A percentile compares a stretch with the other conserved stretches of the same genome.
Evolutionary conservation across 2,329 filamentous ascomycete genomes (phyloP).

Genomic region (Diaporthe nobilis): DNA sequence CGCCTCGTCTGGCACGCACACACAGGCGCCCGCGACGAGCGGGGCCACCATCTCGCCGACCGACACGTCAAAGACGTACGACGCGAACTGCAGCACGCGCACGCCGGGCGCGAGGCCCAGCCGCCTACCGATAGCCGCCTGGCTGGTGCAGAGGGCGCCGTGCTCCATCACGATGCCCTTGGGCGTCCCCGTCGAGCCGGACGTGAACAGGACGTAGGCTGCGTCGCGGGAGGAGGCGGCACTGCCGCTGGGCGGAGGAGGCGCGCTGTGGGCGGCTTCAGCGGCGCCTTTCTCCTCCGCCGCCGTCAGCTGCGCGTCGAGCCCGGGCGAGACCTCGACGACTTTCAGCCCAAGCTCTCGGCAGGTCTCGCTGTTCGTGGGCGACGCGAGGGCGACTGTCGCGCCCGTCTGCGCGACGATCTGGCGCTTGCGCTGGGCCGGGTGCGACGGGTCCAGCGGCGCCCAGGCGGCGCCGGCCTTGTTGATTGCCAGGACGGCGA

Average conservation of each 20-base stretch:
- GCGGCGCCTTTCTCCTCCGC: neutral
- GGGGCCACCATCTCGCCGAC: conserved; percentile 45
- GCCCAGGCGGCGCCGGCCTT: conserved; percentile 18
- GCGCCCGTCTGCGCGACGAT: neutral
- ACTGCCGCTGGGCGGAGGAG: neutral
- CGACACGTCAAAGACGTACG: conserved; percentile 51
- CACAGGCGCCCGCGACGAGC: conserved; percentile 48
- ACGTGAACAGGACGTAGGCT: conserved; percentile 37
- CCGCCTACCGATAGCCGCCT: conserved; percentile 42
- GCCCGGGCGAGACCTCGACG: neutral
- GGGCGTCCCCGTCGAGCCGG: conserved; percentile 61
- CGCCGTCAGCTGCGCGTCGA: neutral
- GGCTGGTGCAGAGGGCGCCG: conserved; percentile 43
- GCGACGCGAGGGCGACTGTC: neutral
- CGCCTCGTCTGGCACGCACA: conserved; percentile 56
- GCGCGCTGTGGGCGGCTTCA: neutral
- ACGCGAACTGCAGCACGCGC: conserved; percentile 52
- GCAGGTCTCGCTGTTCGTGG: neutral
- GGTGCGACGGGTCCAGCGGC: neutral
- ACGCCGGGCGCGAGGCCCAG: conserved; percentile 45
- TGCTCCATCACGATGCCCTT: conserved; percentile 37
- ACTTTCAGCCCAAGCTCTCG: neutral
- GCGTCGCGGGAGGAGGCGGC: conserved; percentile 4
- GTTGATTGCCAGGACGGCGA: conserved; percentile 13
- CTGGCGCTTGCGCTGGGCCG: neutral